A percentile compares a stretch with the other conserved stretches of the same genome.
Evolutionary conservation across 2,329 filamentous ascomycete genomes (phyloP).

Genomic region (Diaporthe eres): DNA sequence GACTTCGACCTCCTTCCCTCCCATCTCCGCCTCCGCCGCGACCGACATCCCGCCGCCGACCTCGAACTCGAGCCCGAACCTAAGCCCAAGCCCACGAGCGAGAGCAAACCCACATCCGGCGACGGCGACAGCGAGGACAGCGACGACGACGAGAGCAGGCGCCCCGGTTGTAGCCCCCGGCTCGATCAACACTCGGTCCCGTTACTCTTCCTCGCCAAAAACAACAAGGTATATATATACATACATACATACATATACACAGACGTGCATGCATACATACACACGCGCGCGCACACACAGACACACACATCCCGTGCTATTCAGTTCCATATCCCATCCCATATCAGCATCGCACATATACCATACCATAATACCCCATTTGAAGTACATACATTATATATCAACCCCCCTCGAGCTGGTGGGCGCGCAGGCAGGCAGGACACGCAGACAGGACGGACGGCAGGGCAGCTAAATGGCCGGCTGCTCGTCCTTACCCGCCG

Average conservation of each 20-base stretch:
- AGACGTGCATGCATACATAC: constrained; percentile 1
- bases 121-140: neutral
- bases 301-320: neutral
- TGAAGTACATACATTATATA: neutral
- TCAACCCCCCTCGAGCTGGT: constrained; percentile 3
- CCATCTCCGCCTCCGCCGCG: constrained; percentile 31
- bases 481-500: neutral
- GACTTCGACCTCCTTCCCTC: constrained; percentile 41
- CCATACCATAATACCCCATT: constrained; percentile 16
- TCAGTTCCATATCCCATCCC: constrained; percentile 13
- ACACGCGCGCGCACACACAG: neutral
- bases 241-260: neutral
- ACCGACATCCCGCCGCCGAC: constrained; percentile 13
- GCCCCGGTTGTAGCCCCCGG: constrained; percentile 8
- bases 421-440: neutral
- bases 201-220: constrained; percentile 32
- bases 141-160: constrained; percentile 21
- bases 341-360: constrained; percentile 22
- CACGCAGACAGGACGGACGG: neutral
- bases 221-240: constrained; percentile 32
- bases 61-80: constrained; percentile 23
- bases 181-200: constrained; percentile 14
- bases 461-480: neutral
- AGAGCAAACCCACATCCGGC: constrained; percentile 23
- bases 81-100: constrained; percentile 13